These are phyloP conservation scores for Ballota nigra DNA, from an alignment of 257 asterid species.

Conservation along the genomic window DNA sequence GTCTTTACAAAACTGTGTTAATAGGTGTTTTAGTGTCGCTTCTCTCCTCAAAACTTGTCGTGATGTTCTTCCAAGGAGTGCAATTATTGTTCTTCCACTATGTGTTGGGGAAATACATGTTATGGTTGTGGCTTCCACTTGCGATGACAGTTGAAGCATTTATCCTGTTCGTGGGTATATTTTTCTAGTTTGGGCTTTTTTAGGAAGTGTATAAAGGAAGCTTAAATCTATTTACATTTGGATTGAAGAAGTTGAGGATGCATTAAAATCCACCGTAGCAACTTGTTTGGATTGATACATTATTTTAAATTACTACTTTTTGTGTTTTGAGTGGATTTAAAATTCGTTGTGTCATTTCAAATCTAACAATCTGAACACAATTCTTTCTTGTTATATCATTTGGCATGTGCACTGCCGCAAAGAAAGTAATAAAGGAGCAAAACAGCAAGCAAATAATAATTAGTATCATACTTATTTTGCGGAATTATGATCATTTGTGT, in stretches of 20 bases:
- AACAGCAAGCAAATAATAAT: background rate
- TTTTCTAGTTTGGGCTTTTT: background rate
- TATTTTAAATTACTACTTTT: background rate
- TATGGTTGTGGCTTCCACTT: conserved; percentile 1
- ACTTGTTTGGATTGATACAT: background rate
- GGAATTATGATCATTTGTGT: background rate
- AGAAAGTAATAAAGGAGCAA: conserved; percentile 4
- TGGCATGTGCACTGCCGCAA: background rate
- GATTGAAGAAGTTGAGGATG: background rate
- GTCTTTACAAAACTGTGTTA: background rate
- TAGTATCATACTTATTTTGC: background rate
- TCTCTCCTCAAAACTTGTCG: background rate
- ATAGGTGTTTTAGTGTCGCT: background rate
- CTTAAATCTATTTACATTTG: conserved; percentile 3
- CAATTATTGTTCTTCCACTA: background rate
- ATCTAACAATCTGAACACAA: background rate
- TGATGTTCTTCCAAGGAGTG: background rate
- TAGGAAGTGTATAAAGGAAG: background rate
- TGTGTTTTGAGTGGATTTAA: background rate
- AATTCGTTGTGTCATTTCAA: background rate
- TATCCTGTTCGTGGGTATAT: background rate
- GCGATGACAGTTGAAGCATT: conserved; percentile 7
- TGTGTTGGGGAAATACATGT: background rate
- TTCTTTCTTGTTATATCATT: conserved; percentile 6
- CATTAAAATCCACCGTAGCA: background rate